Evolutionary conservation across 176 grass and related monocot genomes (phyloP).

Genomic region (Urochloa ruziziensis): DNA sequence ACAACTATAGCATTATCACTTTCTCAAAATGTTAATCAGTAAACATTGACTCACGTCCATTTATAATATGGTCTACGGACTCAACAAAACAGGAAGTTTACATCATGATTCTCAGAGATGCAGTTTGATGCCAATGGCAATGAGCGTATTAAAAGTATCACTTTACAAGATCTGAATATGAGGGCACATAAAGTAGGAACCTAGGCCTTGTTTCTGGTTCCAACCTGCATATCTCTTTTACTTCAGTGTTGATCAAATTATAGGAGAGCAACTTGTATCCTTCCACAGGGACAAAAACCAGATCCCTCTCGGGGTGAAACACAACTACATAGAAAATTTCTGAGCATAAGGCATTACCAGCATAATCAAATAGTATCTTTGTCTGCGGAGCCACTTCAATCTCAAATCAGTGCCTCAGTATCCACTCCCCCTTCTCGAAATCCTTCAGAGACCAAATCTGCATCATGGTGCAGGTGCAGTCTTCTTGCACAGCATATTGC

Average conservation of each 20-base stretch:
- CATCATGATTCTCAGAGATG: background rate
- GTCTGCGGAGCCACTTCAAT: background rate
- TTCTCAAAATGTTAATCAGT: too few species aligned
- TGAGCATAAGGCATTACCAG: background rate
- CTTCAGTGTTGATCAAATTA: constrained; percentile 13
- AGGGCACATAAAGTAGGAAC: constrained; percentile 29
- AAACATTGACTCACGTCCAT: too few species aligned
- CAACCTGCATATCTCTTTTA: constrained; percentile 11
- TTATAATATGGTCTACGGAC: background rate
- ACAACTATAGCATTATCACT: too few species aligned
- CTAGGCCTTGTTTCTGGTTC: background rate
- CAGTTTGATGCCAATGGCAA: background rate
- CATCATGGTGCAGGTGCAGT: background rate
- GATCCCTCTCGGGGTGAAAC: constrained; percentile 31
- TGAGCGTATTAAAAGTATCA: background rate
- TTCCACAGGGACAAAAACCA: constrained; percentile 35
- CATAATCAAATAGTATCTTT: background rate
- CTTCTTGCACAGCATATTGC: constrained; percentile 15
- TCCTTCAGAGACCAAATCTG: constrained; percentile 24
- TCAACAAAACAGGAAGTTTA: background rate
- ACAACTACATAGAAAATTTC: constrained; percentile 19
- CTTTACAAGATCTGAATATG: background rate
- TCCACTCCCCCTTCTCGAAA: background rate
- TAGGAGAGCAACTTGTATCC: constrained; percentile 20
- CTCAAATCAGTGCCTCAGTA: background rate